Percentiles rank a stretch among this genome's conserved stretches.
Evolutionary conservation across 345 rosid genomes (phyloP).

Genomic region (Syzygium aromaticum): DNA sequence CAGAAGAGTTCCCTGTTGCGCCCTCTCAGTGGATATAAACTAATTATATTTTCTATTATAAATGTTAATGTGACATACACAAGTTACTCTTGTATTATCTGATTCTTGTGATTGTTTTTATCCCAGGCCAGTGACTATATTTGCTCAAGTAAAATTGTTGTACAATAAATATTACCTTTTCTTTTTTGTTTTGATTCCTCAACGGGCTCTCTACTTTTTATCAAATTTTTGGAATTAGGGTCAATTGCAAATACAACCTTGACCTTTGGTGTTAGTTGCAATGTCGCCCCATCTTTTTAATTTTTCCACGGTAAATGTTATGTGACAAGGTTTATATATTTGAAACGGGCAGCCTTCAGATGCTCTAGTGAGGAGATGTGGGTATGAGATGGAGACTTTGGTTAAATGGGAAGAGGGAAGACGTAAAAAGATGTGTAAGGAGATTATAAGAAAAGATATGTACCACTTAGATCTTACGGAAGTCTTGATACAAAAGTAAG

Average conservation of each 20-base stretch:
- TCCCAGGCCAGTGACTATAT: not conserved
- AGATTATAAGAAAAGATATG: not conserved
- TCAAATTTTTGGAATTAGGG: not conserved
- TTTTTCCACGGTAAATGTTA: not conserved
- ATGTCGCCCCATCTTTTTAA: not conserved
- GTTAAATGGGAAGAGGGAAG: not conserved
- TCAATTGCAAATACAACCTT: not conserved
- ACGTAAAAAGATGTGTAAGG: not conserved
- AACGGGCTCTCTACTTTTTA: not conserved
- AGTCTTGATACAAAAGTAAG: not conserved
- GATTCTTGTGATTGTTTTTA: not conserved
- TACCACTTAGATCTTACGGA: not conserved
- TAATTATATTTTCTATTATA: not conserved
- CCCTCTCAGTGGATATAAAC: not conserved
- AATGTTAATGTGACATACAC: not conserved
- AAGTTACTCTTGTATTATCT: not conserved
- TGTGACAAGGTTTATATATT: not conserved
- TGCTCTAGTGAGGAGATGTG: not conserved
- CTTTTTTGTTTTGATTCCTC: not conserved
- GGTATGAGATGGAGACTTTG: not conserved
- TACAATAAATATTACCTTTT: not conserved
- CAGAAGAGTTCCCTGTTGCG: not conserved
- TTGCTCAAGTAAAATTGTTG: not conserved
- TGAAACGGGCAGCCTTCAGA: not conserved
- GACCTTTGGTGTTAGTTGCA: not conserved